Evolutionary conservation across 129 eudicot species (phyloP), one percentile per base, ranked within the genome.

Genomic region (Rutidosis leptorrhynchoides): DNA sequence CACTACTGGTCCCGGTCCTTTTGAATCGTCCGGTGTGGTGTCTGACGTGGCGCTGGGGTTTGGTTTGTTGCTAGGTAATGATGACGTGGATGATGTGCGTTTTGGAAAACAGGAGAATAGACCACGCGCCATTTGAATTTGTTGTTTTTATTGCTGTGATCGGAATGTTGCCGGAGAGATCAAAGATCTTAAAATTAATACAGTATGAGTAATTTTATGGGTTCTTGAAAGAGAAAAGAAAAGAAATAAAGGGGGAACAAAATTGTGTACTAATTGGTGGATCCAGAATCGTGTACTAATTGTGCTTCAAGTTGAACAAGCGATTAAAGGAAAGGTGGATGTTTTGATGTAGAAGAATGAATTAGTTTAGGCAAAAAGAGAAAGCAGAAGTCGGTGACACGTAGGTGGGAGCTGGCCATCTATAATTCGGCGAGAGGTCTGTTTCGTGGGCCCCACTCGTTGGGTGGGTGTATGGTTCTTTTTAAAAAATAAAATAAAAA

Each of bases 51-150:
- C 74, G 53, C 64, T 62, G 14, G 48, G 73, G 46, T 64, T 21
- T 22, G 71, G 1, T 2, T 77, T 52, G 40, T 51, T 15, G 22
- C 3, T 22, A 2, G 27, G 55, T 1, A 17, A 12, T 17, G 72
- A 52, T 6, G 60, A 29, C 3, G 78, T 27, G 57, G 68, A 19
- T 14, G 74, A 17, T 4, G 82, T 24, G 53, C 78, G 72, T 32
- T 69, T 68, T 37, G 75, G 76, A 78, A 91, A 83, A 75, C 94
- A 87, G 59, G 83, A 61, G 64, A 85, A 78, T 62, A 85, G 83
- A 27, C 82, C 81, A 73, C 85, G 89, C 43, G 73, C 80, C 95
- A 87, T 87, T 33, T 51, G 80, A 15, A 21, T n/a, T 25, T 33
- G 72, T 23, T 57, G 72, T 28, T 57, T 53, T 6, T 20, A 2